A percentile compares a stretch with the other conserved stretches of the same genome.
Evolutionary conservation across 2,329 filamentous ascomycete genomes (phyloP).

Genomic region (Colletotrichum cordylinicola): DNA sequence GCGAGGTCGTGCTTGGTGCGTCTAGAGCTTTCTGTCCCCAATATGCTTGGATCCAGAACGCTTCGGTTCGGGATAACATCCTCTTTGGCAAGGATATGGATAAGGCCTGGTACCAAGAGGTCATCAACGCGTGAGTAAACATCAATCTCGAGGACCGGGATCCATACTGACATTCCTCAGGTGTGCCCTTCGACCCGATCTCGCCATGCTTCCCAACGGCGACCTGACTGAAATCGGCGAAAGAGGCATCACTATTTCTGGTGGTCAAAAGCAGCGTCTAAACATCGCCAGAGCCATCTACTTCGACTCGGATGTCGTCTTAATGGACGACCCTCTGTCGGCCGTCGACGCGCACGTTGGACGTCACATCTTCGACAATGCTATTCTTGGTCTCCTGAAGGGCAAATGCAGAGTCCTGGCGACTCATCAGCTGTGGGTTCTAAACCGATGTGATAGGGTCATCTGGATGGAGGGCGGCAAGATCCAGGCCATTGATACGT

Average conservation of each 20-base stretch:
- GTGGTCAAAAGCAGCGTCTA: slow-evolving; percentile 92
- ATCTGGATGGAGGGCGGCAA: slow-evolving; percentile 90
- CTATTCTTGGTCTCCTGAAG: slow-evolving; percentile 86
- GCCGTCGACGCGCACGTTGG: slow-evolving; percentile 75
- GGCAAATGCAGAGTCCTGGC: slow-evolving; percentile 91
- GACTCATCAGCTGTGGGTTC: slow-evolving; percentile 93
- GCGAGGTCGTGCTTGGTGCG: slow-evolving; percentile 77
- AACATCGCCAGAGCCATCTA: slow-evolving; percentile 89
- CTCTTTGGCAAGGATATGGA: slow-evolving; percentile 84
- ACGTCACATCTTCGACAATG: slow-evolving; percentile 87
- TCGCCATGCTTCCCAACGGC: slow-evolving; percentile 91
- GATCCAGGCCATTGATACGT: slow-evolving; percentile 87
- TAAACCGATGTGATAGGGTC: slow-evolving; percentile 89
- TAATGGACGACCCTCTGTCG: slow-evolving; percentile 74
- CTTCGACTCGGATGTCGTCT: slow-evolving; percentile 70
- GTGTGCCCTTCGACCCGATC: slow-evolving; percentile 83
- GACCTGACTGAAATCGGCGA: slow-evolving; percentile 95
- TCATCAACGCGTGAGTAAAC: slow-evolving; percentile 73
- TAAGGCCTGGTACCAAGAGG: slow-evolving; percentile 78
- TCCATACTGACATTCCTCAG: slow-evolving; percentile 34
- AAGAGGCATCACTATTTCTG: slow-evolving; percentile 92
- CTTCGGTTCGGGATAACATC: slow-evolving; percentile 87
- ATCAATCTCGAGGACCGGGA: background rate
- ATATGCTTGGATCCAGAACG: slow-evolving; percentile 97
- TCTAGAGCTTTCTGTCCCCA: slow-evolving; percentile 91